Evolutionary conservation across 1,284 basidiomycete genomes (phyloP).

Genomic region (Marasmius sp.): DNA sequence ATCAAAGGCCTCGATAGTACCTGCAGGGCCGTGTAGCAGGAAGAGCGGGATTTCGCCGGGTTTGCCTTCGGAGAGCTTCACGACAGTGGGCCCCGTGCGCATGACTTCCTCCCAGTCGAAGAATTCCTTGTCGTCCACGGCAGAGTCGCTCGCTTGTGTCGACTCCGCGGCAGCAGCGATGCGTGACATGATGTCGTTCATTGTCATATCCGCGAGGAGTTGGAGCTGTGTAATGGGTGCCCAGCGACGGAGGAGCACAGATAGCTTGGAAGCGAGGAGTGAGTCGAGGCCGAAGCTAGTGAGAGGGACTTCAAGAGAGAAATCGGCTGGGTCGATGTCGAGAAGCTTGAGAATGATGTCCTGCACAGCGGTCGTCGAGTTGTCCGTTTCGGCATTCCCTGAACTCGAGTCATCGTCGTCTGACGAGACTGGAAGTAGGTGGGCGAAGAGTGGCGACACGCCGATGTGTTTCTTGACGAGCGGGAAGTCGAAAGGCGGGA

Average conservation of each 20-base stretch:
- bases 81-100: too few relatives aligned
- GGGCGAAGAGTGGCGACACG: background rate
- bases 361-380: background rate
- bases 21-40: too few relatives aligned
- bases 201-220: too few relatives aligned
- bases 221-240: too few relatives aligned
- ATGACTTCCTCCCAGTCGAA: too few relatives aligned
- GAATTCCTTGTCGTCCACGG: too few relatives aligned
- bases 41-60: too few relatives aligned
- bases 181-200: too few relatives aligned
- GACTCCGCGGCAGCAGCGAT: too few relatives aligned
- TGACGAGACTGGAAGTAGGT: background rate
- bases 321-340: background rate
- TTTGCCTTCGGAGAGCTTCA: too few relatives aligned
- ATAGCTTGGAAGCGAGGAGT: constrained; percentile 1
- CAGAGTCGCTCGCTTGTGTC: too few relatives aligned
- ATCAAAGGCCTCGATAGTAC: too few relatives aligned
- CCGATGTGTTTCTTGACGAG: background rate
- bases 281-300: constrained; percentile 12
- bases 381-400: background rate
- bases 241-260: background rate
- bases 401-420: background rate
- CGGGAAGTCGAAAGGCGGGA: constrained; percentile 22
- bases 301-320: constrained; percentile 5
- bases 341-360: constrained; percentile 2